Evolutionary conservation across 148 eudicot genomes (phyloP), one percentile per base, ranked within the genome.

Genomic region (Vaccinium vitisidaea): DNA sequence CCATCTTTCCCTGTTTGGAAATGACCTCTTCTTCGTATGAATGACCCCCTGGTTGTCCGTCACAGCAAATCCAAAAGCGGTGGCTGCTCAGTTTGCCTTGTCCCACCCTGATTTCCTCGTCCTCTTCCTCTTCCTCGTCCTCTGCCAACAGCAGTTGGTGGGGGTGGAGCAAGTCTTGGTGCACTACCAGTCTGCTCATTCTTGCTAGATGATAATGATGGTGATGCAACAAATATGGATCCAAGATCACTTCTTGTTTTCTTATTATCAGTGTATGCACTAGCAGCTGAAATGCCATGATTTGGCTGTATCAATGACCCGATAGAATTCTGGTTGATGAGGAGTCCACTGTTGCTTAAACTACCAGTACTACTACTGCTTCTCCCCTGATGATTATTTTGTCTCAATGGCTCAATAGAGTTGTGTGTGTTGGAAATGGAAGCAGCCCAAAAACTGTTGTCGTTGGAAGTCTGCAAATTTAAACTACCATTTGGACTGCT

Each of bases 111-210:
- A 84, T 81, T 92, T 82, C 96, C 97, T 86, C 95, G 88, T 39
- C 95, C 95, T 80, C 84, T 91, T 83, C 95, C 97, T 87, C 95
- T 86, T 46, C 95, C 95, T 85, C 84, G 30, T 50, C 77, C 84
- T 82, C 94, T 90, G 23, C 98, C 98, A 49, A 95, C 92, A 85
- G 95, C 90, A 77, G 92, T 95, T 49, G 91, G 53, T 3, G 99
- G 99, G 25, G 99, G 99, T 21, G 99, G 99, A 78, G 99, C 99
- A 77, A 97, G 90, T 87, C 90, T 94, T 61, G 83, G 93, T 79
- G 98, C 97, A 69, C 39, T 69, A 25, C 74, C 16, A 83, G 87
- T 84, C 65, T 86, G 89, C 50, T 91, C 94, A 82, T 79, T 92
- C 84, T 88, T 94, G 77, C 86, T 77, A 12, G 99, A 84, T 69